Percentiles rank a stretch among this genome's conserved stretches.
phyloP scores from a whole-genome alignment of 192 early-diverging fungal species.

The Coemansia sp. region DNA sequence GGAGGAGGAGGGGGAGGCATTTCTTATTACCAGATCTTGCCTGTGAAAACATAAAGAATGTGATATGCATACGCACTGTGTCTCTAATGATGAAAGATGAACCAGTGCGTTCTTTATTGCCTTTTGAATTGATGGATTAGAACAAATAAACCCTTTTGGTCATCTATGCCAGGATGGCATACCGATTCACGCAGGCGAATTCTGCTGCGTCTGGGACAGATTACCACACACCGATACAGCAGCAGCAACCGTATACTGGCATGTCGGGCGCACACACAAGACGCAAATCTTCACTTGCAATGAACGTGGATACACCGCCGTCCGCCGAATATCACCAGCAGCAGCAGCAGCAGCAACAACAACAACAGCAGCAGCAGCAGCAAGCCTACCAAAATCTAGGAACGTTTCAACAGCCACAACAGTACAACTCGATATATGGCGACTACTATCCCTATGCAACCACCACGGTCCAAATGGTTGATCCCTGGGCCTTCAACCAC shows the following conservation, averaged over 20 bases:
- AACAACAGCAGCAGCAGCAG: conserved; percentile 15
- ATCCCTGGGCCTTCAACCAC: conserved; percentile 51
- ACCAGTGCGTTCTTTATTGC: neutral
- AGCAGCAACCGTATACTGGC: neutral
- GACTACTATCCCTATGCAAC: conserved; percentile 43
- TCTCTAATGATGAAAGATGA: too few relatives aligned
- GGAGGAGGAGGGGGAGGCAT: too few relatives aligned
- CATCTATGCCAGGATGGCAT: conserved; percentile 8
- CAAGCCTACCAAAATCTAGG: conserved; percentile 3
- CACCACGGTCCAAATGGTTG: conserved; percentile 47
- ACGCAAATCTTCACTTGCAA: conserved; percentile 34
- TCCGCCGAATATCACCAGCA: conserved; percentile 3
- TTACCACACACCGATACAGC: neutral
- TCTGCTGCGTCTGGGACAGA: neutral
- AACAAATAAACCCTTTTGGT: too few relatives aligned
- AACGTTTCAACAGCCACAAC: neutral
- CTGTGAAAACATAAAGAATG: too few relatives aligned
- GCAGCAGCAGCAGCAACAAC: conserved; percentile 6
- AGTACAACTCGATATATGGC: conserved; percentile 1
- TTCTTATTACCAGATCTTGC: too few relatives aligned
- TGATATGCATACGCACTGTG: too few relatives aligned
- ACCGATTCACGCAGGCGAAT: conserved; percentile 12
- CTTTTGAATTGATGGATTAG: neutral
- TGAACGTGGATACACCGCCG: conserved; percentile 37
- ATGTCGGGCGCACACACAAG: conserved; percentile 16